Conservation (phyloP, 1,139 yeast genomes). For the Taphrina betulina region DNA sequence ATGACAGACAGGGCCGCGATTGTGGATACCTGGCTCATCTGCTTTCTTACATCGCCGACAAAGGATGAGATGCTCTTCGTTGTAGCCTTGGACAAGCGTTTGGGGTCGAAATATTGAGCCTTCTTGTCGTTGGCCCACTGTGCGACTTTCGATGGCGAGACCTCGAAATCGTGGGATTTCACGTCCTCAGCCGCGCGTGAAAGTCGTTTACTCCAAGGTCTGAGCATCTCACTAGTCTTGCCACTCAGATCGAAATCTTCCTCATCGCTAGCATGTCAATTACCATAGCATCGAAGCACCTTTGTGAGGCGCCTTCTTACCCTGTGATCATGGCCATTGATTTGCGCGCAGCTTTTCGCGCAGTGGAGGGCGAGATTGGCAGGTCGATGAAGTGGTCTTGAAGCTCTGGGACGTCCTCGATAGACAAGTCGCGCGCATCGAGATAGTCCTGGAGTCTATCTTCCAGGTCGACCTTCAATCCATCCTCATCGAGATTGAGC, state of each 20-base stretch:
- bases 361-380: constrained; percentile 30
- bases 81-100: constrained; percentile 12
- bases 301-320: constrained; percentile 1
- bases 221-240: constrained; percentile 6
- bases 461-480: constrained; percentile 27
- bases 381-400: constrained; percentile 28
- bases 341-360: constrained; percentile 27
- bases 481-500: constrained; percentile 17
- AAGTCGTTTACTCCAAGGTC: constrained; percentile 8
- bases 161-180: constrained; percentile 19
- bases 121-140: constrained; percentile 29
- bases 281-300: too few relatives aligned
- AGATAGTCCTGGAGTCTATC: constrained; percentile 21
- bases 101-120: constrained; percentile 4
- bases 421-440: constrained; percentile 9
- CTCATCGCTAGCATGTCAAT: constrained; percentile 6
- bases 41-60: constrained; percentile 6
- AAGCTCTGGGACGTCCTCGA: constrained; percentile 26
- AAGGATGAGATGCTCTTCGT: constrained; percentile 9
- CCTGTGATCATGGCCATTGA: constrained; percentile 10
- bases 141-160: constrained; percentile 29
- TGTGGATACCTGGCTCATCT: constrained; percentile 23
- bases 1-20: constrained; percentile 25
- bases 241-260: constrained; percentile 18
- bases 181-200: constrained; percentile 1